Conservation (phyloP, 495 filamentous ascomycete genomes). For the Poronia punctata region DNA sequence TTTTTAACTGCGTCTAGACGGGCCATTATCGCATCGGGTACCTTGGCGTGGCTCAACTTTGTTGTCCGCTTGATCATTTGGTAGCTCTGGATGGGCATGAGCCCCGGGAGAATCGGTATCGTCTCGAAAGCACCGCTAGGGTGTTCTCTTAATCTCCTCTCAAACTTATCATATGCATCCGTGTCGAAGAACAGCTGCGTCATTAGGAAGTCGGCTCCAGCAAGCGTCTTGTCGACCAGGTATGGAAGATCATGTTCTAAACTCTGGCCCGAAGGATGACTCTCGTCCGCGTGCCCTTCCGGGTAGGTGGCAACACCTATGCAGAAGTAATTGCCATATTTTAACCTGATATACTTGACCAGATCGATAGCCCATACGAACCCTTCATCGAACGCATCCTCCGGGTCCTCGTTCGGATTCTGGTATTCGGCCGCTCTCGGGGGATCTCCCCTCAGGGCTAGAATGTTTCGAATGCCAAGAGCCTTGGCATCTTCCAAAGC, state of each 20-base stretch:
- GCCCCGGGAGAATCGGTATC: slow-evolving; percentile 84
- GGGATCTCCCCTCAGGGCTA: slow-evolving; percentile 90
- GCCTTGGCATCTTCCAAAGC: slow-evolving; percentile 86
- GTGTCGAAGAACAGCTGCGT: slow-evolving; percentile 97
- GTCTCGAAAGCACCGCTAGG: slow-evolving; percentile 79
- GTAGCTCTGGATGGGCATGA: slow-evolving; percentile 97
- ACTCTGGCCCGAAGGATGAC: slow-evolving; percentile 69
- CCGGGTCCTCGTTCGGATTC: slow-evolving; percentile 43
- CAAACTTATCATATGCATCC: slow-evolving; percentile 71
- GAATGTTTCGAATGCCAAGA: slow-evolving; percentile 89
- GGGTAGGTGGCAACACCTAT: slow-evolving; percentile 92
- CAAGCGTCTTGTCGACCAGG: slow-evolving; percentile 81
- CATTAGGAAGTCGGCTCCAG: slow-evolving; percentile 97
- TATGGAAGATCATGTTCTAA: slow-evolving; percentile 77
- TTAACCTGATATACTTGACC: slow-evolving; percentile 77
- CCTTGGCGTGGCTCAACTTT: slow-evolving; percentile 84
- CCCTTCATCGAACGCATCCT: slow-evolving; percentile 54
- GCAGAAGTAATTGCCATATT: slow-evolving; percentile 92
- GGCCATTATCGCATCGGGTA: slow-evolving; percentile 62
- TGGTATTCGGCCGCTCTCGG: slow-evolving; percentile 83
- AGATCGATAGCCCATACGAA: slow-evolving; percentile 89
- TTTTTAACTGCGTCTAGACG: slow-evolving; percentile 73
- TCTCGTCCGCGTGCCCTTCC: slow-evolving; percentile 91
- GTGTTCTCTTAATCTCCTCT: slow-evolving; percentile 70
- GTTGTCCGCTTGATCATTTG: slow-evolving; percentile 90